Evolutionary conservation across 1,284 basidiomycete species (phyloP), one percentile per base, ranked within the genome.

Genomic region (Mycena sp.): DNA sequence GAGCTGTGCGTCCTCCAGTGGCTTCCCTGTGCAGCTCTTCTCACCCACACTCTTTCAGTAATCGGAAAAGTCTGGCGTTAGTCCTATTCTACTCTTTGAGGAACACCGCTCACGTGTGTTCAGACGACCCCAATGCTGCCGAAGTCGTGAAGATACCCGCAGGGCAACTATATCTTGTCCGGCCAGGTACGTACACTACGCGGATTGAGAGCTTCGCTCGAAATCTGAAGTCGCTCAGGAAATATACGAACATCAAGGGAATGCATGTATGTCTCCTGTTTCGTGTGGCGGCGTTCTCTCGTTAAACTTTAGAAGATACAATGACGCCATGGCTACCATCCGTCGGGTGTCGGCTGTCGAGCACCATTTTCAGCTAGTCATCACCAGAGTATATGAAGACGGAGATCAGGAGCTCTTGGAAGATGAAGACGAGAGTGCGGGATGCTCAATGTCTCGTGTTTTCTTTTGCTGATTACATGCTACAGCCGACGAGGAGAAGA

Each of bases 111-210:
- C 61, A 76, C 61, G 48, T 17, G n/a, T 56, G 44, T 65, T 64
- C 72, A 93, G 91, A 92, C 74, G 90, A 92, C 76, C 88, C 91
- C 57, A 93, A 95, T 77, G 93, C 94, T 58, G 88, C 94, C 19
- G 96, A 98, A 77, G 83, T 99, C 53, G 95, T 98, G 54, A 97
- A 98, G 81, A 93, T 99, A 60, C 92, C 94, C 16, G 90, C 92
- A 67, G 98, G 97, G 3, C 91, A 96, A 73, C 87, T 99, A 29
- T 97, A 92, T 78, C 89, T 99, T 64, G 90, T 97, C 60, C 89
- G 97, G 50, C 93, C 95, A 51, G 67, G 64, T 66, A 26, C 54
- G 48, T 30, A 57, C 49, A 40, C 56, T 35, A 29, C 49, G 5
- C 51, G 51, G 11, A 17, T 26, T 43, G 23, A 40, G 26, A 29